Percentiles rank a stretch among this genome's conserved stretches.
phyloP scores from a whole-genome alignment of 2,329 filamentous ascomycete genomes.

The Parastagonospora avenae region DNA sequence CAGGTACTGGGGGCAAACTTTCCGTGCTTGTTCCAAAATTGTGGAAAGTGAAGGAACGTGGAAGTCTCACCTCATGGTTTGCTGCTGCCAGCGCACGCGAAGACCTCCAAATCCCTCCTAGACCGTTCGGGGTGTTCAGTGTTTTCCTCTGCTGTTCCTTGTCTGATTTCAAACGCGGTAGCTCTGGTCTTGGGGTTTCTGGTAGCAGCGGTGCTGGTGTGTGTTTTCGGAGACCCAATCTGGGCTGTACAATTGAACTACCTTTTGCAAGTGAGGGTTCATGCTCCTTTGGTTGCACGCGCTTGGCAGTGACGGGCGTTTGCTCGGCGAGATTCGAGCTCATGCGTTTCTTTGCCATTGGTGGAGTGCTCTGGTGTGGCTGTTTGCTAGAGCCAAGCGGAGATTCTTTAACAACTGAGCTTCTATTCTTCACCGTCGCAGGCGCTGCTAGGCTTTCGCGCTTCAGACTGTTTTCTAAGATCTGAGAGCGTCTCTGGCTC shows the following conservation, averaged over 20 bases:
- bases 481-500: conserved; percentile 21
- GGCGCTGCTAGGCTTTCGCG: conserved; percentile 25
- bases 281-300: conserved; percentile 11
- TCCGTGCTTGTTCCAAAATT: conserved; percentile 20
- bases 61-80: conserved; percentile 43
- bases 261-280: background rate
- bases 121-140: conserved; percentile 23
- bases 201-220: conserved; percentile 10
- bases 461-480: conserved; percentile 22
- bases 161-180: conserved; percentile 20
- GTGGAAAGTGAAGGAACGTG: conserved; percentile 38
- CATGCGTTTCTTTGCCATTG: conserved; percentile 19
- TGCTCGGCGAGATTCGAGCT: conserved; percentile 20
- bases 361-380: conserved; percentile 16
- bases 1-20: conserved; percentile 28
- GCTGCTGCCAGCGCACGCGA: conserved; percentile 21
- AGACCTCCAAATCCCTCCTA: conserved; percentile 25
- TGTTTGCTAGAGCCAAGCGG: conserved; percentile 21
- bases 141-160: conserved; percentile 25
- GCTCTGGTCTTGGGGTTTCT: conserved; percentile 2
- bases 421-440: conserved; percentile 14
- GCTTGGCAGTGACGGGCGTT: conserved; percentile 28
- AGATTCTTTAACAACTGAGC: conserved; percentile 17
- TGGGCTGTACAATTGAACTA: conserved; percentile 13
- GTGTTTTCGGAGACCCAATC: conserved; percentile 17